Conservation (phyloP, 2,329 filamentous ascomycete genomes). For the Chrysosporium queenslandicum region DNA sequence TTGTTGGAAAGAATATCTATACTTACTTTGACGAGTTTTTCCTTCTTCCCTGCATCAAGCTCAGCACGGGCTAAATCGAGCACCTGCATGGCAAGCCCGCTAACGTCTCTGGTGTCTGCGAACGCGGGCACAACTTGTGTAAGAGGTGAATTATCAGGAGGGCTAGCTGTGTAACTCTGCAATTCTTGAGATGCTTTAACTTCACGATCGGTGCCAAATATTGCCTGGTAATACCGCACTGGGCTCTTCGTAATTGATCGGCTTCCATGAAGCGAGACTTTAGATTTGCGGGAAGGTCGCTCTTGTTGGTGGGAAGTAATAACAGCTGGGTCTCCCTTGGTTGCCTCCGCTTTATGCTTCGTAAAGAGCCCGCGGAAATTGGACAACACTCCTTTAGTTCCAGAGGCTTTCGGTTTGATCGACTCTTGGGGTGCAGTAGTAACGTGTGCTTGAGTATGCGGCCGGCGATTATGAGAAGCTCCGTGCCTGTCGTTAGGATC, state of each 20-base stretch:
- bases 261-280: neutral
- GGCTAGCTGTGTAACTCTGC: neutral
- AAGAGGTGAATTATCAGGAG: neutral
- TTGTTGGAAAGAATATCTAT: neutral
- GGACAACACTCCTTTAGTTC: constrained; percentile 14
- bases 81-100: constrained; percentile 17
- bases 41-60: constrained; percentile 15
- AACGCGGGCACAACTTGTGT: constrained; percentile 15
- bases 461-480: neutral
- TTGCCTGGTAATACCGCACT: constrained; percentile 7
- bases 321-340: constrained; percentile 3
- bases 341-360: constrained; percentile 14
- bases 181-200: neutral
- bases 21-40: constrained; percentile 18
- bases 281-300: constrained; percentile 5
- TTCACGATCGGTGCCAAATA: constrained; percentile 11
- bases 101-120: constrained; percentile 14
- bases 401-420: constrained; percentile 7
- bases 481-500: neutral
- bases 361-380: constrained; percentile 19
- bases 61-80: constrained; percentile 17
- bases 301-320: constrained; percentile 1
- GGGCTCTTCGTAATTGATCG: constrained; percentile 3
- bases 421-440: neutral
- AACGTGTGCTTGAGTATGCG: neutral